Percentiles rank a stretch among this genome's conserved stretches.
Conservation (phyloP, 2,329 filamentous ascomycete species). For the Aureobasidium uvarum region DNA sequence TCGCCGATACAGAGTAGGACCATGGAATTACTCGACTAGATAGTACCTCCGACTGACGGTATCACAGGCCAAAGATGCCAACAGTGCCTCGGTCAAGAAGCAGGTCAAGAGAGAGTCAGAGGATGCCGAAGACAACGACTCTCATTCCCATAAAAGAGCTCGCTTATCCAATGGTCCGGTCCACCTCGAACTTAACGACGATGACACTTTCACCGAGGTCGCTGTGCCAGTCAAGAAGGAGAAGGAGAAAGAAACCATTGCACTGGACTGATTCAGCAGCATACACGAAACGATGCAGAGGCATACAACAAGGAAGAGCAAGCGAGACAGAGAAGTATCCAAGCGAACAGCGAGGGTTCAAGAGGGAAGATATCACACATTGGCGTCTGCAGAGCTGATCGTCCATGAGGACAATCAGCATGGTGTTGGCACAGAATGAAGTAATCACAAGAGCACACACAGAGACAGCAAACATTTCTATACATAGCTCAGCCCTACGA, state of each 20-base stretch:
- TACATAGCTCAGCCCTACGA: not conserved
- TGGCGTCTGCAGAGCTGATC: not conserved
- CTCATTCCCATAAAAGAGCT: not conserved
- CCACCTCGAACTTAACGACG: not conserved
- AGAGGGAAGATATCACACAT: too few relatives aligned
- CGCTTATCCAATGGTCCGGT: not conserved
- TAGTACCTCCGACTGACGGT: not conserved
- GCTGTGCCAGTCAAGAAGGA: not conserved
- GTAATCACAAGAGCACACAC: not conserved
- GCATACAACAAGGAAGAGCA: too few relatives aligned
- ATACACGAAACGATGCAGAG: not conserved
- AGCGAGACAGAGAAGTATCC: too few relatives aligned
- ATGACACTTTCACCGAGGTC: constrained; percentile 1
- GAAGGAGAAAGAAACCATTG: not conserved
- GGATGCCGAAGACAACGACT: not conserved
- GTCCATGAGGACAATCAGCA: too few relatives aligned
- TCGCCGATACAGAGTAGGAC: not conserved
- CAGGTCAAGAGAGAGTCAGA: not conserved
- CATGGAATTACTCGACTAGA: not conserved
- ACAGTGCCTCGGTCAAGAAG: not conserved
- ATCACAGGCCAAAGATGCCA: not conserved
- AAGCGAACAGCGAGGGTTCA: too few relatives aligned
- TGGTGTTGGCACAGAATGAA: too few relatives aligned
- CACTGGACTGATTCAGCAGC: not conserved
- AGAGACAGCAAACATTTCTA: not conserved